Percentiles rank a stretch among this genome's conserved stretches.
phyloP scores from a whole-genome alignment of 805 yeast species.

The Sugiyamaella chiloensis region DNA sequence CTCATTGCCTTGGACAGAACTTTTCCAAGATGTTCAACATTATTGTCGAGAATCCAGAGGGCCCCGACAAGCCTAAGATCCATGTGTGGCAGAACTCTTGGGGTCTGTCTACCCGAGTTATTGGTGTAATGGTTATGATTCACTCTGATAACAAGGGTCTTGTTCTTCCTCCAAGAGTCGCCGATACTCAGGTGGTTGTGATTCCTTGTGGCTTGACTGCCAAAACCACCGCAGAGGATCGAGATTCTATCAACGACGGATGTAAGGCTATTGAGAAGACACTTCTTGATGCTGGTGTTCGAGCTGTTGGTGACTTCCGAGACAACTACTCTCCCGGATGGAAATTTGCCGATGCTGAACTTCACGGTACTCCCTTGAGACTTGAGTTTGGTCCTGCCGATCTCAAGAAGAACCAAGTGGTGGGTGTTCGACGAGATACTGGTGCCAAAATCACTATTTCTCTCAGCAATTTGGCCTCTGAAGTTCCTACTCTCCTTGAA shows the following conservation, averaged over 20 bases:
- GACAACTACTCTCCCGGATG: constrained; percentile 97
- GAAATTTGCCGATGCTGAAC: constrained; percentile 97
- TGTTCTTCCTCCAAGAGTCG: constrained; percentile 95
- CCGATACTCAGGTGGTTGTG: constrained; percentile 86
- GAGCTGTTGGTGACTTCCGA: constrained; percentile 84
- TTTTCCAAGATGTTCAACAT: constrained; percentile 98
- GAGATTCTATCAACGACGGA: constrained; percentile 63
- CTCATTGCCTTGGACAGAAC: constrained; percentile 96
- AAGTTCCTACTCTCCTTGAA: constrained; percentile 74
- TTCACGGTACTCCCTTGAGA: constrained; percentile 92
- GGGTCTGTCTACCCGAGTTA: constrained; percentile 98
- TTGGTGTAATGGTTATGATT: constrained; percentile 99
- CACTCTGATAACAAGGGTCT: constrained; percentile 98
- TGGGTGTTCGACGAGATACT: constrained; percentile 91
- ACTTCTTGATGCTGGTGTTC: constrained; percentile 59
- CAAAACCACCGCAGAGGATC: constrained; percentile 75
- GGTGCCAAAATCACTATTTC: constrained; percentile 69
- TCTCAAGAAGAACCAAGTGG: constrained; percentile 69
- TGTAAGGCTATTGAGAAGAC: constrained; percentile 65
- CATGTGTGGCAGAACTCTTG: constrained; percentile 96
- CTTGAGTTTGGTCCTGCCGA: constrained; percentile 97
- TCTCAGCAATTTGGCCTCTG: constrained; percentile 59
- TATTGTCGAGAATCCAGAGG: constrained; percentile 92
- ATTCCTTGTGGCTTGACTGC: constrained; percentile 94
- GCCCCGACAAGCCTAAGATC: constrained; percentile 77